Evolutionary conservation across 108 stramenopile genomes (phyloP).

Genomic region (Ochromonas danica): DNA sequence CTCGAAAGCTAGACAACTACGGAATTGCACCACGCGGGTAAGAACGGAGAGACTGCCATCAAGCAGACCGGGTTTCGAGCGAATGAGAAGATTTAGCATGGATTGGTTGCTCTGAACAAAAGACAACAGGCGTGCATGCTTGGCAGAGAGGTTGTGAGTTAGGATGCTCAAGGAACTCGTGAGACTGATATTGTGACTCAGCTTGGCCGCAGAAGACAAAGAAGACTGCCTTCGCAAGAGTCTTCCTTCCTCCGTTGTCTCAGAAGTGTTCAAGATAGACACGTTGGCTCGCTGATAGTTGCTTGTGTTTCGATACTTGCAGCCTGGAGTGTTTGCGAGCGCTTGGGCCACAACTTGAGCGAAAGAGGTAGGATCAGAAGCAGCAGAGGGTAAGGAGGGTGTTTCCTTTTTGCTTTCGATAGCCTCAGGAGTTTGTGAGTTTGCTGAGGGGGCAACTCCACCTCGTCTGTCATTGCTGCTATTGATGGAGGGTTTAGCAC

Average conservation of each 20-base stretch:
- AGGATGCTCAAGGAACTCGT: too few relatives aligned
- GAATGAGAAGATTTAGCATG: conserved; percentile 79
- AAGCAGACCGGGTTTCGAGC: conserved; percentile 76
- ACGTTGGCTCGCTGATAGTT: not conserved
- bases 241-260: too few relatives aligned
- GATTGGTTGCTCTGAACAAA: conserved; percentile 80
- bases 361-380: not conserved
- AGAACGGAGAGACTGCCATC: conserved; percentile 78
- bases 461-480: too few relatives aligned
- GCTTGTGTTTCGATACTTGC: not conserved
- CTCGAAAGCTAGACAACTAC: conserved; percentile 84
- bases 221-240: too few relatives aligned
- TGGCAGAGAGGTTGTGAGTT: not conserved
- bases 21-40: conserved; percentile 75
- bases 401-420: too few relatives aligned
- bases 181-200: too few relatives aligned
- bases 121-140: conserved; percentile 57
- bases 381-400: too few relatives aligned
- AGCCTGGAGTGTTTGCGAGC: not conserved
- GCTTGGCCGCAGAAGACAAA: too few relatives aligned
- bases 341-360: not conserved
- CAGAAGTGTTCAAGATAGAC: too few relatives aligned
- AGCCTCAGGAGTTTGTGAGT: too few relatives aligned
- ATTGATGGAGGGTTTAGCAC: too few relatives aligned
- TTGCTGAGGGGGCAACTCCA: not conserved